These are phyloP conservation scores for Schizopora paradoxa DNA, from an alignment of 1,284 basidiomycete genomes.

Conservation along the genomic window DNA sequence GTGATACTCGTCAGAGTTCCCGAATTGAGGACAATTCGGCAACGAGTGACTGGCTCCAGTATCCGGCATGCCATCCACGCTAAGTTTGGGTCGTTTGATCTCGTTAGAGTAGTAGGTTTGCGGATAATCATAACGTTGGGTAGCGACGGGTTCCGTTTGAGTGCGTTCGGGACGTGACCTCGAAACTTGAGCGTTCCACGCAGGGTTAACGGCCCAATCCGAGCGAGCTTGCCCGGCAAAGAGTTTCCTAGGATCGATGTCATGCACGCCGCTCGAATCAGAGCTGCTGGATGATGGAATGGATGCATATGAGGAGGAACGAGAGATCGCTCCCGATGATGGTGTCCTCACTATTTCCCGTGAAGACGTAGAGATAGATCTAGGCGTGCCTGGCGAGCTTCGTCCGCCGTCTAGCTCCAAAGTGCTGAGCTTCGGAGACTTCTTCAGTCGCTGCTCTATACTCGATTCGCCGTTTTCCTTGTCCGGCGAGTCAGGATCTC, in stretches of 20 bases:
- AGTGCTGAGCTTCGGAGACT: conserved; percentile 12
- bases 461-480: neutral
- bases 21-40: no score
- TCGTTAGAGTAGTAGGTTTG: no score
- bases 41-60: no score
- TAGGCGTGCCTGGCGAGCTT: conserved; percentile 5
- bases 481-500: neutral
- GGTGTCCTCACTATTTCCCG: conserved; percentile 7
- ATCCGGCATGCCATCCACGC: no score
- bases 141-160: conserved; percentile 1
- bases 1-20: no score
- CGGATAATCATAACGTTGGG: no score
- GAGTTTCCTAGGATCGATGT: conserved; percentile 7
- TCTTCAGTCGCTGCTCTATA: conserved; percentile 10
- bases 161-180: conserved; percentile 9
- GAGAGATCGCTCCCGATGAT: neutral
- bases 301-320: neutral
- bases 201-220: conserved; percentile 4
- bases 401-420: conserved; percentile 5
- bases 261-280: conserved; percentile 1
- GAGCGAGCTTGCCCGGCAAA: conserved; percentile 8
- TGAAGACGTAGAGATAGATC: neutral
- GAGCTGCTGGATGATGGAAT: neutral
- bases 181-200: conserved; percentile 4
- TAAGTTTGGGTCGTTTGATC: no score